These are phyloP conservation scores for Lactifluus rugatus DNA, from an alignment of 768 basidiomycete genomes.

Conservation along the genomic window DNA sequence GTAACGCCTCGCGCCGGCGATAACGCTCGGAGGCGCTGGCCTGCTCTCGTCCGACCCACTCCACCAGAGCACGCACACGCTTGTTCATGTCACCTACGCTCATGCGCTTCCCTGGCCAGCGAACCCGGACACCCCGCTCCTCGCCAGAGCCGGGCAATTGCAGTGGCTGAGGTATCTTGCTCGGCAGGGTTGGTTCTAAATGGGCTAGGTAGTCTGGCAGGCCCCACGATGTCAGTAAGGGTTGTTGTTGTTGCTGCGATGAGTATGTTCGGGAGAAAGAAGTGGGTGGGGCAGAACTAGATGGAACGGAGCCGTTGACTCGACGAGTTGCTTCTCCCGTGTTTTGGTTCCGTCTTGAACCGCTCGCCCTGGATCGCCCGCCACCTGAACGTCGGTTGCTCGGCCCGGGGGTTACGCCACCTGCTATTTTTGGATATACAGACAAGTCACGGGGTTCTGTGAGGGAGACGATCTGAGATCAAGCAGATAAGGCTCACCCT, in stretches of 20 bases:
- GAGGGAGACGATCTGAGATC: slow-evolving; percentile 28
- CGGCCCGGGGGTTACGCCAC: slow-evolving; percentile 2
- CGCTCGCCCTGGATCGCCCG: slow-evolving; percentile 33
- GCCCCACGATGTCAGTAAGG: slow-evolving; percentile 77
- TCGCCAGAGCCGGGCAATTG: slow-evolving; percentile 50
- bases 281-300: slow-evolving; percentile 29
- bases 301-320: slow-evolving; percentile 29
- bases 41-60: slow-evolving; percentile 90
- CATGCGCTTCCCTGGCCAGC: slow-evolving; percentile 90
- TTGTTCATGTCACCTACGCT: slow-evolving; percentile 98
- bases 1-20: slow-evolving; percentile 58
- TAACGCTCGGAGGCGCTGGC: slow-evolving; percentile 63
- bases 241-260: slow-evolving; percentile 57
- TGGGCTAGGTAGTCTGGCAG: slow-evolving; percentile 90
- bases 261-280: slow-evolving; percentile 50
- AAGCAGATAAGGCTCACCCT: slow-evolving; percentile 37
- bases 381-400: slow-evolving; percentile 38
- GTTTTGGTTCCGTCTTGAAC: slow-evolving; percentile 39
- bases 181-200: slow-evolving; percentile 75
- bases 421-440: neutral
- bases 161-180: slow-evolving; percentile 62
- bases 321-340: slow-evolving; percentile 20
- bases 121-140: slow-evolving; percentile 77
- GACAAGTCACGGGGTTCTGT: neutral
- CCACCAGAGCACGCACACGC: slow-evolving; percentile 78